These are phyloP conservation scores for Chlamydomonas schloesseri DNA, from an alignment of 139 green algal species.

Conservation along the genomic window DNA sequence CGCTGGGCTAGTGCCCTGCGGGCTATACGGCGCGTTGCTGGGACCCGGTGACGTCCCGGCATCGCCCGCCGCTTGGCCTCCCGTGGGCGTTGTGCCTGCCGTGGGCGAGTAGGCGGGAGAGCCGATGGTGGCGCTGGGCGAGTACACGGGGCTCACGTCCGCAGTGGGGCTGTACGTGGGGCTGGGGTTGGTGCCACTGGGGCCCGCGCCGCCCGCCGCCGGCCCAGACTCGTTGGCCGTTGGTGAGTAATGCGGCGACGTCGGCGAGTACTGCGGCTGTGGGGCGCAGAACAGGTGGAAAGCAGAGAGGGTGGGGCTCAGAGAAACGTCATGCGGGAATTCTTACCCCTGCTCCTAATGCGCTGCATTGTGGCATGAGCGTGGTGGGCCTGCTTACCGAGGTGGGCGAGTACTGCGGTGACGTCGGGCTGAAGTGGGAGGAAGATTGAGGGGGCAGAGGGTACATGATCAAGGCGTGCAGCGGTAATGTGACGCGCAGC, in stretches of 20 bases:
- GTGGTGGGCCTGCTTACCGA: conserved; percentile 67
- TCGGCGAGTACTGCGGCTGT: conserved; percentile 61
- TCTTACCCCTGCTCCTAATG: too few relatives aligned
- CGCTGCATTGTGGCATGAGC: conserved; percentile 15
- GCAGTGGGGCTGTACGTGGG: conserved; percentile 62
- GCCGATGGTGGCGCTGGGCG: neutral
- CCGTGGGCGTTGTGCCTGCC: conserved; percentile 70
- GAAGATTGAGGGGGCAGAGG: too few relatives aligned
- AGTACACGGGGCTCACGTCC: conserved; percentile 57
- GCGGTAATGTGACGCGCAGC: too few relatives aligned
- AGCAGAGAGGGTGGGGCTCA: too few relatives aligned
- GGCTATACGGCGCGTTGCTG: neutral
- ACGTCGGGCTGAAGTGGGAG: conserved; percentile 70
- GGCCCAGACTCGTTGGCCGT: conserved; percentile 36
- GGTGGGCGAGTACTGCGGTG: conserved; percentile 59
- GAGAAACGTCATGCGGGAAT: too few relatives aligned
- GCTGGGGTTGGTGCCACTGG: conserved; percentile 66
- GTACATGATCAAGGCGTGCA: too few relatives aligned
- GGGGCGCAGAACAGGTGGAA: too few relatives aligned
- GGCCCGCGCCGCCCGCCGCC: neutral
- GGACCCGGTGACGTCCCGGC: neutral
- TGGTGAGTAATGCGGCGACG: conserved; percentile 78
- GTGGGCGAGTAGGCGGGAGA: conserved; percentile 54
- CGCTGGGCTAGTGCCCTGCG: neutral
- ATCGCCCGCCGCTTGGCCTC: neutral